These are phyloP conservation scores for Eucalyptus viminalis DNA, from an alignment of 345 rosid genomes.

Conservation along the genomic window DNA sequence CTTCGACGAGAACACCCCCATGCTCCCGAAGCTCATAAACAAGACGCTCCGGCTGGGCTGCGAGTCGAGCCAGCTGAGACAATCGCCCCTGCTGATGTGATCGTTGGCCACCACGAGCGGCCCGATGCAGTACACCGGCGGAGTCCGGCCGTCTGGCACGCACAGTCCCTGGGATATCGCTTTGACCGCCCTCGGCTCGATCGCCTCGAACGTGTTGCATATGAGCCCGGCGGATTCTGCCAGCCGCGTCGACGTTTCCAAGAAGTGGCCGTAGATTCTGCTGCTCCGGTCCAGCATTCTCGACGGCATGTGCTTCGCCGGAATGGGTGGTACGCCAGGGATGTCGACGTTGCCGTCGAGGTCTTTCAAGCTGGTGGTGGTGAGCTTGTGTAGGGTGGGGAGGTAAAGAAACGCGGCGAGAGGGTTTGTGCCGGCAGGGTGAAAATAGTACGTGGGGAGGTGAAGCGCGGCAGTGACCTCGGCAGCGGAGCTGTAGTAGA, in stretches of 20 bases:
- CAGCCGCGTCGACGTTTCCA: background rate
- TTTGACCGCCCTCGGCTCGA: background rate
- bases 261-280: background rate
- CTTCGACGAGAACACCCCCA: constrained; percentile 4
- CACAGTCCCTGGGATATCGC: constrained; percentile 9
- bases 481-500: background rate
- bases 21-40: constrained; percentile 18
- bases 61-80: constrained; percentile 12
- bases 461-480: background rate
- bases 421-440: background rate
- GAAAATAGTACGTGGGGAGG: constrained; percentile 7
- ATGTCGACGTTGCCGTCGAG: background rate
- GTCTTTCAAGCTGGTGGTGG: background rate
- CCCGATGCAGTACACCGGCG: constrained; percentile 22
- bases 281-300: constrained; percentile 1
- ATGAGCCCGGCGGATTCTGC: background rate
- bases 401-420: background rate
- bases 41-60: constrained; percentile 15
- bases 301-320: background rate
- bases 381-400: background rate
- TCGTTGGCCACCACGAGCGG: background rate
- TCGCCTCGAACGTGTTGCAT: constrained; percentile 11
- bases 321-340: constrained; percentile 19
- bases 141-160: background rate
- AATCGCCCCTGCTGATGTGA: background rate